These are phyloP conservation scores for Hysterangium stoloniferum DNA, from an alignment of 768 basidiomycete species.

Conservation along the genomic window DNA sequence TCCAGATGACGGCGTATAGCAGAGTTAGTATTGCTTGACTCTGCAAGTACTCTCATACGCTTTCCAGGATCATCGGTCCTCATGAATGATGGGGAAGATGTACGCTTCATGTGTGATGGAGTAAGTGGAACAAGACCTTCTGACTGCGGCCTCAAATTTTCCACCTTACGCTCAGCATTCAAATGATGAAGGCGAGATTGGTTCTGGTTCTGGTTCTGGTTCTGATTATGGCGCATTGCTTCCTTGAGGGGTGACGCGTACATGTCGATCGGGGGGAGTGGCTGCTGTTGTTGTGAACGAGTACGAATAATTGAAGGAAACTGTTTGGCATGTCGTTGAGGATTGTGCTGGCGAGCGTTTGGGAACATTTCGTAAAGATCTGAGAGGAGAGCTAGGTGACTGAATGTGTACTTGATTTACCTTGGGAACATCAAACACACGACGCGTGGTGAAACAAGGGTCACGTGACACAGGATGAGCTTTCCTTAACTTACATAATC, in stretches of 20 bases:
- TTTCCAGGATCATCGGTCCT: background rate
- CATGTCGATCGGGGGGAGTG: constrained; percentile 1
- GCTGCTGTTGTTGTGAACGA: constrained; percentile 8
- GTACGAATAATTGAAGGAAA: constrained; percentile 7
- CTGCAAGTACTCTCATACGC: constrained; percentile 1
- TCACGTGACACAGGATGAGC: constrained; percentile 11
- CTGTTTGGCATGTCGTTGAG: background rate
- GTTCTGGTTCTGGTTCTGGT: background rate
- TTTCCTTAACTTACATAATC: too few species aligned
- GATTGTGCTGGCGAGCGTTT: background rate
- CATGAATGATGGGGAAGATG: constrained; percentile 7
- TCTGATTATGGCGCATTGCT: constrained; percentile 5
- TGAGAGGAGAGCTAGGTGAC: background rate
- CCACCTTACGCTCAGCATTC: background rate
- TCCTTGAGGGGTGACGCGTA: constrained; percentile 9
- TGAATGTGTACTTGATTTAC: background rate
- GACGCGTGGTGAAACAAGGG: constrained; percentile 1
- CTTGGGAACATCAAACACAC: background rate
- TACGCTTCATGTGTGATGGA: background rate
- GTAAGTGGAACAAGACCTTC: background rate
- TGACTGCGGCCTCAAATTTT: background rate
- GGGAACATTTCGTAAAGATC: background rate
- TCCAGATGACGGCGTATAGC: background rate
- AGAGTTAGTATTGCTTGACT: background rate
- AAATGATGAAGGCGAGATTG: background rate